These are phyloP conservation scores for Magnusiomyces magnusii DNA, from an alignment of 1,139 yeast species.

Conservation along the genomic window DNA sequence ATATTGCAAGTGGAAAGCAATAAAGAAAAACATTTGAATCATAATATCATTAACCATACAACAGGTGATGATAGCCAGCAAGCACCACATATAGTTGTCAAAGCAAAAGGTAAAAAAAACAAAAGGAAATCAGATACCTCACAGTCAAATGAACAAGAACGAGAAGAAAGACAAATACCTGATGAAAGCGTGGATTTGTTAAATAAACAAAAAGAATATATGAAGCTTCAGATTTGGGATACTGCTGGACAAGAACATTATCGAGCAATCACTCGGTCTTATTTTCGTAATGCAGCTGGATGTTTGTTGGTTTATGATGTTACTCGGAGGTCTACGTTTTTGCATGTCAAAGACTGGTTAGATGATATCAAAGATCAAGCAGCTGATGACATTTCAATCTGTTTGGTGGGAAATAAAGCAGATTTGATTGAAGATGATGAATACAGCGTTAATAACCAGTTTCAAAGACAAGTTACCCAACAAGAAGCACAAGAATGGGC, in stretches of 20 bases:
- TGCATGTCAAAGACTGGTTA: constrained; percentile 37
- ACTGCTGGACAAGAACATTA: constrained; percentile 97
- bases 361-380: constrained; percentile 79
- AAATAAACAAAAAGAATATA: constrained; percentile 16
- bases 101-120: background rate
- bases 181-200: background rate
- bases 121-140: background rate
- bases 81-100: no score
- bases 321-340: constrained; percentile 53
- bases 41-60: background rate
- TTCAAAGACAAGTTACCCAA: constrained; percentile 63
- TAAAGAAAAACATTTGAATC: no score
- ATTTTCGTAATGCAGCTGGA: constrained; percentile 80
- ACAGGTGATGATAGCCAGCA: no score
- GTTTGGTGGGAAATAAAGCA: constrained; percentile 81
- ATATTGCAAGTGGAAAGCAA: constrained; percentile 27
- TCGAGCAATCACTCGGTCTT: constrained; percentile 77
- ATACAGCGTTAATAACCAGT: constrained; percentile 25
- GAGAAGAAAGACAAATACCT: constrained; percentile 17
- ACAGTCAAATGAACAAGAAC: constrained; percentile 20
- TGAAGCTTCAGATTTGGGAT: constrained; percentile 40
- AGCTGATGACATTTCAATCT: constrained; percentile 73
- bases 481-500: constrained; percentile 82
- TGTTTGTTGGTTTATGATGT: constrained; percentile 82
- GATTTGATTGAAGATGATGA: constrained; percentile 40